phyloP scores from a whole-genome alignment of 2,329 filamentous ascomycete genomes.

The Mollisiaceae sp. region DNA sequence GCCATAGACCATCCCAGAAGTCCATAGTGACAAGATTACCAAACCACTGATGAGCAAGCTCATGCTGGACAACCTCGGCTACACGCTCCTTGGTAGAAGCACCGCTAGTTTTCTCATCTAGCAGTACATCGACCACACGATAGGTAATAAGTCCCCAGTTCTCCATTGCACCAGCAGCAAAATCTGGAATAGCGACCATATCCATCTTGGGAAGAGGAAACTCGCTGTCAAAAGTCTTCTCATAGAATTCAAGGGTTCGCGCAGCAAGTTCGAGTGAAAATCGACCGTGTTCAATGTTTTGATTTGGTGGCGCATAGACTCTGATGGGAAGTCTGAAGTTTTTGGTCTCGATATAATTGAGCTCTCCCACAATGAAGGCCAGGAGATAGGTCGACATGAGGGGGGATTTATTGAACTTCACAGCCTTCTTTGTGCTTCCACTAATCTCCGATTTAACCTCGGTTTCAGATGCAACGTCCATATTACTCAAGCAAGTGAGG shows the following conservation, averaged over 20 bases:
- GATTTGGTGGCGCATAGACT: constrained; percentile 91
- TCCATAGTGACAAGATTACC: constrained; percentile 98
- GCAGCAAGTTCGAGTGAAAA: constrained; percentile 92
- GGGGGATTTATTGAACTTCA: constrained; percentile 91
- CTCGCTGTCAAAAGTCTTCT: constrained; percentile 87
- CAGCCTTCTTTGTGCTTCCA: constrained; percentile 75
- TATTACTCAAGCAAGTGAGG: constrained; percentile 93
- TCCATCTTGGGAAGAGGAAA: constrained; percentile 95
- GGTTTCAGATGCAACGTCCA: constrained; percentile 86
- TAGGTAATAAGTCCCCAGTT: constrained; percentile 98
- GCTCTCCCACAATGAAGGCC: constrained; percentile 91
- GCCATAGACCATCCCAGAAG: constrained; percentile 97
- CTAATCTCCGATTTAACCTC: constrained; percentile 69
- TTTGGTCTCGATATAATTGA: constrained; percentile 92
- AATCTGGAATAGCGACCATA: constrained; percentile 95
- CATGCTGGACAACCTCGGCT: constrained; percentile 94
- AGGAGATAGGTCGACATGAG: constrained; percentile 96
- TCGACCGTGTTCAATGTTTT: constrained; percentile 86
- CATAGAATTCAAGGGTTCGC: constrained; percentile 90
- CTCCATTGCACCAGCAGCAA: constrained; percentile 93
- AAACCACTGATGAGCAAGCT: constrained; percentile 98
- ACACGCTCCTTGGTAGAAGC: constrained; percentile 91
- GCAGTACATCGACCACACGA: constrained; percentile 85
- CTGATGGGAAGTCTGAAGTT: constrained; percentile 89
- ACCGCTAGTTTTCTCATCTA: constrained; percentile 90